Conservation (phyloP, 306 rosid species). For the Delonix regia region DNA sequence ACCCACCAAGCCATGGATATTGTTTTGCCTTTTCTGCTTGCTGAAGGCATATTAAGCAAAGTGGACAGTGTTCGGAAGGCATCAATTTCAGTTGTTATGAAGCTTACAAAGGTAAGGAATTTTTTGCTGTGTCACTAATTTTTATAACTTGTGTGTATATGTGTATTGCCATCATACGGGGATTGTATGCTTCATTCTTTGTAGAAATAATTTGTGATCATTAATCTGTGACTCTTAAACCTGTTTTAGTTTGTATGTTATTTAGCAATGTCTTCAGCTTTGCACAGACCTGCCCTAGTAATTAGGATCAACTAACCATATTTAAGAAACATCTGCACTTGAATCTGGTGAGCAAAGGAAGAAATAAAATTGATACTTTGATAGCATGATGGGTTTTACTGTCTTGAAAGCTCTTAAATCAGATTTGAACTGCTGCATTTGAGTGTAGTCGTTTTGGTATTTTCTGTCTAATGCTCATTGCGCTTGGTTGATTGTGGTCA, state of each 20-base stretch:
- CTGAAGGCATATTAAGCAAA: constrained; percentile 93
- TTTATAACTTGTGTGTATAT: constrained; percentile 11
- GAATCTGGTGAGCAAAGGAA: background rate
- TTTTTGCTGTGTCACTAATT: constrained; percentile 15
- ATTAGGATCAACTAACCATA: background rate
- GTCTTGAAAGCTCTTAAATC: background rate
- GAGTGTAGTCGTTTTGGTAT: background rate
- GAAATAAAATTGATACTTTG: background rate
- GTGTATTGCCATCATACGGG: background rate
- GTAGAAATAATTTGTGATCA: background rate
- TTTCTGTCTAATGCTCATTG: background rate
- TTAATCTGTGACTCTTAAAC: background rate
- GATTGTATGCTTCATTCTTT: constrained; percentile 13
- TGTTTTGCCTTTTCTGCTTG: constrained; percentile 86
- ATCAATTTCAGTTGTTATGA: constrained; percentile 87
- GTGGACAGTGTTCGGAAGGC: constrained; percentile 89
- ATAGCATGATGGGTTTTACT: background rate
- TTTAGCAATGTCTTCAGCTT: background rate
- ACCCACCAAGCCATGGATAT: constrained; percentile 86
- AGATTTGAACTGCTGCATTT: background rate
- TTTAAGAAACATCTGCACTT: background rate
- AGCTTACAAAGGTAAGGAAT: constrained; percentile 87
- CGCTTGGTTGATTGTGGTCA: background rate
- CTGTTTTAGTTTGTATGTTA: background rate
- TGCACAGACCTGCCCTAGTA: background rate